These are phyloP conservation scores for Backusella tuberculispora DNA, from an alignment of 192 early-diverging fungal genomes.

Conservation along the genomic window DNA sequence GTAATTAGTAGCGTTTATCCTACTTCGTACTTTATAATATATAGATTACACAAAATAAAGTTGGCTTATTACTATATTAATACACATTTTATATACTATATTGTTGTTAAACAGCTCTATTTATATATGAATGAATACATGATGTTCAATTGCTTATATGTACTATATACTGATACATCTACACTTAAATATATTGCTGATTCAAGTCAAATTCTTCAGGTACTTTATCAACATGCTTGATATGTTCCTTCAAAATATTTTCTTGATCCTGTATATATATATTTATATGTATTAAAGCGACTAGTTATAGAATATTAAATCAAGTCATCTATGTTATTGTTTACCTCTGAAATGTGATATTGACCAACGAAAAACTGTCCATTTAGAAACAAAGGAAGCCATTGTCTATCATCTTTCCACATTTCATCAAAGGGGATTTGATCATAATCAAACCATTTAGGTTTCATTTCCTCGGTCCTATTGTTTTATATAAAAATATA, in stretches of 20 bases:
- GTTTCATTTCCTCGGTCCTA: slow-evolving; percentile 75
- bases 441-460: slow-evolving; percentile 65
- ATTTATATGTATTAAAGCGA: neutral
- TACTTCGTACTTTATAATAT: no score
- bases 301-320: neutral
- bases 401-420: slow-evolving; percentile 74
- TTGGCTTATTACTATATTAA: no score
- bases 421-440: slow-evolving; percentile 67
- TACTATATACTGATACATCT: neutral
- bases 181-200: neutral
- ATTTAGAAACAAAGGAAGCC: slow-evolving; percentile 62
- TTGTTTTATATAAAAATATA: no score
- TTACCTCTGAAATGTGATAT: slow-evolving; percentile 49
- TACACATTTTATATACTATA: no score
- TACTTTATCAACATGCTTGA: neutral
- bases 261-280: slow-evolving; percentile 17
- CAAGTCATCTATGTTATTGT: neutral
- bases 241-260: slow-evolving; percentile 12
- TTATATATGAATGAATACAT: no score
- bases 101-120: no score
- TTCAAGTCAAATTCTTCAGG: slow-evolving; percentile 22
- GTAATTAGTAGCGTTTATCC: no score
- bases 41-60: no score
- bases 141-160: no score
- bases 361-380: slow-evolving; percentile 50